Percentiles rank a stretch among this genome's conserved stretches.
Conservation (phyloP, 371 early-diverging fungal genomes). For the Coemansia sp. region DNA sequence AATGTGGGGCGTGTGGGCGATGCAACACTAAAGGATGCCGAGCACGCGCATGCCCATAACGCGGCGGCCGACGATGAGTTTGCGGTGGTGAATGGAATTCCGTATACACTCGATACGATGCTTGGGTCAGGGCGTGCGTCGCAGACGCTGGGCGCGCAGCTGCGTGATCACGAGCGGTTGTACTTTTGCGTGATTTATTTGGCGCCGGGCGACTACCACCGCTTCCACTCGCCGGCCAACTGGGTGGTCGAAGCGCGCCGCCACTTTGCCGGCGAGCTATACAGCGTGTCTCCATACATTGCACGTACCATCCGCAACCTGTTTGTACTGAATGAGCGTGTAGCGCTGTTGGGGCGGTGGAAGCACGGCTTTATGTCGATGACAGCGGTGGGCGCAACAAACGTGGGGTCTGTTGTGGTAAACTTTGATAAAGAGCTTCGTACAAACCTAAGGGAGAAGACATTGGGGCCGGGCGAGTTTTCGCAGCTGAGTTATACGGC, state of each 20-base stretch:
- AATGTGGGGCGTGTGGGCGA: constrained; percentile 17
- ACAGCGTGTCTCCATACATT: constrained; percentile 91
- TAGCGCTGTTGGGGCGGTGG: constrained; percentile 90
- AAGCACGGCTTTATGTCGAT: constrained; percentile 90
- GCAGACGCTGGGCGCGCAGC: constrained; percentile 47
- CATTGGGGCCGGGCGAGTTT: constrained; percentile 70
- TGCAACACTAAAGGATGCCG: constrained; percentile 42
- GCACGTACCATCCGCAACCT: constrained; percentile 77
- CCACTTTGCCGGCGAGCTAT: constrained; percentile 93
- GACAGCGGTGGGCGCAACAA: constrained; percentile 97
- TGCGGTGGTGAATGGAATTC: constrained; percentile 88
- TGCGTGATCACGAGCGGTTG: constrained; percentile 69
- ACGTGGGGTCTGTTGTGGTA: constrained; percentile 92
- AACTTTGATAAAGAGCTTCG: constrained; percentile 78
- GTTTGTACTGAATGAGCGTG: constrained; percentile 95
- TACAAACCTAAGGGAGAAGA: constrained; percentile 48
- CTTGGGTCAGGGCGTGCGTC: constrained; percentile 56
- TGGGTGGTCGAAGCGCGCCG: constrained; percentile 85
- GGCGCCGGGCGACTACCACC: constrained; percentile 97
- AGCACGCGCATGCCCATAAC: constrained; percentile 56
- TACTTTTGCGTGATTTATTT: constrained; percentile 91
- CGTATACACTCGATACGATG: constrained; percentile 83
- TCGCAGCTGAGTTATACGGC: constrained; percentile 72
- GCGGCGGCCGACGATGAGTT: constrained; percentile 72
- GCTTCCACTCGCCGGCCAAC: constrained; percentile 95